Evolutionary conservation across 352 stramenopile genomes (phyloP), one percentile per base, ranked within the genome.

Genomic region (Plasmopara muralis): DNA sequence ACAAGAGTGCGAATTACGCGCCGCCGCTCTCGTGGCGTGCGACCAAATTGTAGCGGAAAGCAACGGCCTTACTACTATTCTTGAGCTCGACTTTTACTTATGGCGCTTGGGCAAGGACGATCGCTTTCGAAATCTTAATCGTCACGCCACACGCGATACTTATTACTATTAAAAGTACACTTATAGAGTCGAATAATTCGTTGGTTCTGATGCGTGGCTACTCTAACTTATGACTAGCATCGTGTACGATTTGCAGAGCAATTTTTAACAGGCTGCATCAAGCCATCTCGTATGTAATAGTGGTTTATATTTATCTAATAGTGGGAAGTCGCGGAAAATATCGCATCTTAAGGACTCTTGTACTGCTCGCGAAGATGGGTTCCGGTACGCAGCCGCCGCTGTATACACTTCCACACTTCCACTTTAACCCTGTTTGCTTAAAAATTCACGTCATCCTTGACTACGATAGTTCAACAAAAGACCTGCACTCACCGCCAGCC

Each of bases 21-120:
- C 82, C 0, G 75, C 62, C 5, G 77, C 71, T 13, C 42, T 89
- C 42, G 77, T 92, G 12, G 82, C 82, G 2, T 82, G 71, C 9
- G 75, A 89, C 9, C 53, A 77, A 60, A 87, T 92, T 56, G 64
- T 85, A n/a, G 55, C 60, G 8, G 66, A 57, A 25, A 78, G 71
- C 49, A 64, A 80, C 4, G 79, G 76, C 15, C 64, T 62, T n/a
- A 25, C 87, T 20, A 46, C 39, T n/a, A 58, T 53, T 4, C 52
- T 77, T 7, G 76, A 80, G 28, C 49, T 92, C 8, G 75, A 82
- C 60, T 77, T 58, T 14, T 92, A 89, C 55, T 60, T 92, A 14
- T 89, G 82, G 82, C 77, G 77, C 25, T 50, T 89, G 31, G 79
- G 77, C 55, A 92, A 92, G 65, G 77, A 89, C 37, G 69, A 76